Base-by-base conservation (phyloP, 2,329 filamentous ascomycete genomes). In the Aspergillus versicolor region DNA sequence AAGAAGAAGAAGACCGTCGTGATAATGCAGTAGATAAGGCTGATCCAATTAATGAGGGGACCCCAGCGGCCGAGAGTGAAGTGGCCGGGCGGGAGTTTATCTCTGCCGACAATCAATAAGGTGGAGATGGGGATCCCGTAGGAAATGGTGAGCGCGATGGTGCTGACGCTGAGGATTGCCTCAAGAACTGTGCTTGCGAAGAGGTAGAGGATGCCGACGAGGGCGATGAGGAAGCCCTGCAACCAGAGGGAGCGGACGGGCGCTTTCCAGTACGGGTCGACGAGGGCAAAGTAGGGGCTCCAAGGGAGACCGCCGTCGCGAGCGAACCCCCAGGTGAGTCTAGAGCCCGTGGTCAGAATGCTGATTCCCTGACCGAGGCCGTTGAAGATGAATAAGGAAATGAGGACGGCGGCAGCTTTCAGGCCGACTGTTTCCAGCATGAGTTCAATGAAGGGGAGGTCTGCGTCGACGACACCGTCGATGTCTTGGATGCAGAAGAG, bases 1-100 rank as follows among this genome's bases (percentile, higher is more conserved):
- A 84, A 84, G 67, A 84, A 80, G 74, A 83, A 84, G 65, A 84
- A 83, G 15, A 84, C 72, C 0, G 80, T 81, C 3, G 81, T 83
- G 42, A 84, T 64, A 46, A 63, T 66, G 65, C 81, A 83, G 67
- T 83, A 84, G 5, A 81, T 63, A n/a, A 83, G 65, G 3, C 79
- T 81, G 32, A 82, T 61, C 73, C 75, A 79, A 65, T 82, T 82
- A 53, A 76, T 57, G 1, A 70, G 43, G 0, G 72, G 55, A 0
- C 80, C 80, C 19, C 75, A 72, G 12, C 70, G 69, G 5, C 81
- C 81, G 0, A 83, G 73, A 0, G 63, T 61, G 65, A 84, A 82
- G 12, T 67, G 60, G 3, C 71, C 47, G 4, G 79, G 71, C 0
- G 82, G 80, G 0, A 85, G 73, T 60, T 78, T 80, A 44, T 83